A percentile compares a stretch with the other conserved stretches of the same genome.
These are phyloP conservation scores for Lachnum nothofagi DNA, from an alignment of 2,329 filamentous ascomycete species.

Conservation along the genomic window DNA sequence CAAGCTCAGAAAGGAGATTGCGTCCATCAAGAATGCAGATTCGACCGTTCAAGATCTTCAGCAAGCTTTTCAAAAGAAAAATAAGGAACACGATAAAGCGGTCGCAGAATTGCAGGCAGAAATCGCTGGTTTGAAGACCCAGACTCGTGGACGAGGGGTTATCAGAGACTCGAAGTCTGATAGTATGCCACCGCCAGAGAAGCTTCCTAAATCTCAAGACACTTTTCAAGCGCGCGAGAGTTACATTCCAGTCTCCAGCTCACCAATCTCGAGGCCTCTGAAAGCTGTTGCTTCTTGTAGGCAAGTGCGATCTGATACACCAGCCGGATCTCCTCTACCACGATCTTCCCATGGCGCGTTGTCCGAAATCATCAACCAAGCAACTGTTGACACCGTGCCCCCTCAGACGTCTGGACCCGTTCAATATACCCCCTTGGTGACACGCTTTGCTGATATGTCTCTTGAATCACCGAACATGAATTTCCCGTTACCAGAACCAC, in stretches of 20 bases:
- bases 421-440: slow-evolving; percentile 22
- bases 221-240: slow-evolving; percentile 15
- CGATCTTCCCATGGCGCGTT: slow-evolving; percentile 21
- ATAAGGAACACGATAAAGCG: slow-evolving; percentile 18
- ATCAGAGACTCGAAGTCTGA: neutral
- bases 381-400: slow-evolving; percentile 20
- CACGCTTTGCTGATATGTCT: slow-evolving; percentile 19
- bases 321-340: slow-evolving; percentile 8
- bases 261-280: slow-evolving; percentile 19
- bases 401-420: slow-evolving; percentile 21
- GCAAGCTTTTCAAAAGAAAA: slow-evolving; percentile 16
- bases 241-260: slow-evolving; percentile 18
- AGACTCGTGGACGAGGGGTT: neutral
- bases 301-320: slow-evolving; percentile 11
- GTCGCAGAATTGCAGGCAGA: slow-evolving; percentile 19
- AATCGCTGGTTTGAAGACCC: slow-evolving; percentile 15
- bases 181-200: neutral
- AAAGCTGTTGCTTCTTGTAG: slow-evolving; percentile 15
- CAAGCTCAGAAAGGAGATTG: slow-evolving; percentile 50
- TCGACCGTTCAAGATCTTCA: slow-evolving; percentile 16
- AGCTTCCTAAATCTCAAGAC: neutral
- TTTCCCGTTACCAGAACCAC: slow-evolving; percentile 20
- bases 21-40: slow-evolving; percentile 37
- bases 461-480: slow-evolving; percentile 16
- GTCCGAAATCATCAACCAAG: slow-evolving; percentile 28